Evolutionary conservation across 208 protist genomes (phyloP), one percentile per base, ranked within the genome.

Genomic region (Porcisia hertigi): DNA sequence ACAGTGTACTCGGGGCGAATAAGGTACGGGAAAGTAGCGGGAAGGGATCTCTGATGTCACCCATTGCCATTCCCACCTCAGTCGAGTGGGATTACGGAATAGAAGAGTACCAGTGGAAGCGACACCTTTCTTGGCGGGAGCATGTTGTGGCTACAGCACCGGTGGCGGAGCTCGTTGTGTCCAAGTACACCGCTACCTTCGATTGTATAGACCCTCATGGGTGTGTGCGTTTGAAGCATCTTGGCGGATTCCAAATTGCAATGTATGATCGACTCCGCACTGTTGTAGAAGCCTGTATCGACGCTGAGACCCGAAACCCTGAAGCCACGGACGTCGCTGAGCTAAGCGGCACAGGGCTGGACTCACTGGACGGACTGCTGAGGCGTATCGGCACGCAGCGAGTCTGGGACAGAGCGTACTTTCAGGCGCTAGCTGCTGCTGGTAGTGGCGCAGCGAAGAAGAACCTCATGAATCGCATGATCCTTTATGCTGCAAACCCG

Each of bases 401-500:
- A 53, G 16, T 63, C 60, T 75, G 78, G 78, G 64, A 57, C 43
- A 71, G 34, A 39, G 73, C 60, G 63, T 82, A 81, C 66, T 45
- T 70, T 5, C 82, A 76, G 14, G 45, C 55, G 62, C 69, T 84
- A 45, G 80, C 71, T 7, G 71, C 57, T 16, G 25, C 67, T 18
- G 64, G 70, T 65, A 65, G 81, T 53, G 63, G 66, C 7, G 63
- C 71, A 2, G 64, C 60, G 5, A 84, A 79, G 73, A 96, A 93
- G 81, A 88, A 74, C 73, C 73, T 96, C 30, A 88, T 79, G 6
- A 90, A 92, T 73, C 88, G 87, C 47, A 75, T 96, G 59, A 74
- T 90, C 41, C 79, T 94, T 2, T 96, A 96, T 78, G 75, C 89
- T 43, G 82, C 88, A n/a, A 88, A 89, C 41, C 92, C 92, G n/a